Evolutionary conservation across 2,329 filamentous ascomycete species (phyloP), one percentile per base, ranked within the genome.

Genomic region (Xylaria arbuscula): DNA sequence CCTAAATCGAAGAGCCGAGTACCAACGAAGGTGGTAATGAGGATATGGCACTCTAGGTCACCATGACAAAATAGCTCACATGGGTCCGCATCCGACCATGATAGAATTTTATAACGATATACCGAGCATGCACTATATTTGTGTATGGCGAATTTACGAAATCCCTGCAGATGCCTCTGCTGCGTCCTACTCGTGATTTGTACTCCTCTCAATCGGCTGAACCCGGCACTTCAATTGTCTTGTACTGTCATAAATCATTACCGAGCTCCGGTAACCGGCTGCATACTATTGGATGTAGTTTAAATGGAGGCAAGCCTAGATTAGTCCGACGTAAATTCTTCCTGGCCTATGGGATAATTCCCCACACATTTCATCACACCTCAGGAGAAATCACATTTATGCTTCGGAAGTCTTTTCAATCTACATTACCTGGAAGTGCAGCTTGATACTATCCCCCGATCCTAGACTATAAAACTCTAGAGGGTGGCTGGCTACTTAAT

Each of bases 281-380:
- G 19, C 56, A 57, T 65, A 19, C 28, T 40, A 68, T 65, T 68
- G 66, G 66, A 2, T 13, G 6, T 19, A 1, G 19, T 10, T 3
- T 32, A 62, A 65, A 56, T 58, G 38, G 22, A 58, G 38, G 45
- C 17, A 64, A 51, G 38, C 1, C 48, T 32, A 19, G n/a, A 11
- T 61, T 36, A 45, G 58, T n/a, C 54, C 19, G 13, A 38, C 7
- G 13, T 38, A 68, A n/a, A 62, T 68, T 68, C 34, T 57, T 36
- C 66, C 55, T 36, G n/a, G 19, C 66, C 66, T 68, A 65, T 68
- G 11, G 66, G 57, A 4, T 68, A 68, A 68, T 57, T 65, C 15
- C 22, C 8, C 34, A 17, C 15, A 17, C 13, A 24, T 32, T n/a
- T 2, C 19, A 63, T 55, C 34, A 22, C 38, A n/a, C 32, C 50